Evolutionary conservation across 2,329 filamentous ascomycete species (phyloP).

Genomic region (Aspergillus clavatus): DNA sequence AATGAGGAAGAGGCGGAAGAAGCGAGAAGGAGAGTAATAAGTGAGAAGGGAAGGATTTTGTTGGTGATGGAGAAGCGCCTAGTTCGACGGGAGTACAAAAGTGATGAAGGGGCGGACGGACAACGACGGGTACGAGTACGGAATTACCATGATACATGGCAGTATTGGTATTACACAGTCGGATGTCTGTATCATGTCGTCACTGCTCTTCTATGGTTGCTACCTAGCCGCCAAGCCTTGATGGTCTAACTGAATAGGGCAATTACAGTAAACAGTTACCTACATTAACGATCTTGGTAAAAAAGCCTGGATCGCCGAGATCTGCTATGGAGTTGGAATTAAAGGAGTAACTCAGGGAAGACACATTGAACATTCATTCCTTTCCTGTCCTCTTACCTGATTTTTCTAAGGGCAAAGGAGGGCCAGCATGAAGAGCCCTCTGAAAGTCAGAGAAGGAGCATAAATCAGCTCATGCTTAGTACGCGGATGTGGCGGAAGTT

Average conservation of each 20-base stretch:
- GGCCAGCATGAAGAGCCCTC: no score
- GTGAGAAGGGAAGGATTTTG: conserved; percentile 13
- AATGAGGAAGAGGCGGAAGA: conserved; percentile 9
- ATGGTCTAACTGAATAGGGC: no score
- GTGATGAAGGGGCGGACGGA: conserved; percentile 16
- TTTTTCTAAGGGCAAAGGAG: no score
- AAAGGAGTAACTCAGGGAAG: no score
- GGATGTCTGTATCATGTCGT: conserved; percentile 22
- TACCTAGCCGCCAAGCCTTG: conserved; percentile 2
- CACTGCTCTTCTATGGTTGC: conserved; percentile 14
- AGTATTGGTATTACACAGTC: conserved; percentile 29
- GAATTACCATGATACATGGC: neutral
- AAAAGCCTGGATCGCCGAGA: no score
- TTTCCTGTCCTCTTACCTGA: no score
- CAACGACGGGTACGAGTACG: conserved; percentile 16
- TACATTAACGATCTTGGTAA: no score
- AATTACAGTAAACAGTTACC: no score
- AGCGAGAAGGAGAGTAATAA: conserved; percentile 14
- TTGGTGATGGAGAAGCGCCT: conserved; percentile 8
- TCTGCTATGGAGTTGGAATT: no score
- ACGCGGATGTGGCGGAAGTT: conserved; percentile 25
- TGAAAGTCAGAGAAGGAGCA: no score
- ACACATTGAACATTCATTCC: no score
- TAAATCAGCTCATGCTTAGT: neutral
- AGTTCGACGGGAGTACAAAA: conserved; percentile 2